phyloP scores from a whole-genome alignment of 1,284 basidiomycete species.

The Abortiporus biennis region DNA sequence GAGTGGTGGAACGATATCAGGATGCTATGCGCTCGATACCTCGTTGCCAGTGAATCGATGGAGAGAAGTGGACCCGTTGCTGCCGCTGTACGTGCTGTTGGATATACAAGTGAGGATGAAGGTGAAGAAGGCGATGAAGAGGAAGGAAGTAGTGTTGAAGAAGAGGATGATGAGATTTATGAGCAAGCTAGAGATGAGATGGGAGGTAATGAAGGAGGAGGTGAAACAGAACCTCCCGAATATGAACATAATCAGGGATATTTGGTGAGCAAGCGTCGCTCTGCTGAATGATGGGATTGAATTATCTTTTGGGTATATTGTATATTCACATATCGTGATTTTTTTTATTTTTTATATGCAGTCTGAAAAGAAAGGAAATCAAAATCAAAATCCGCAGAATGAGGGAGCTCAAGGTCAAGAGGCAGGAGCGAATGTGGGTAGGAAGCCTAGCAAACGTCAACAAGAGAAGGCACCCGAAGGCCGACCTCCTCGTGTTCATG shows the following conservation, averaged over 20 bases:
- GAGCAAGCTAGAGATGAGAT: constrained; percentile 35
- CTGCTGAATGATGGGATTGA: neutral
- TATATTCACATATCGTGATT: neutral
- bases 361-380: constrained; percentile 42
- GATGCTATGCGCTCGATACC: constrained; percentile 94
- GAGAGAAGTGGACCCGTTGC: constrained; percentile 91
- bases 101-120: constrained; percentile 78
- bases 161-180: constrained; percentile 45
- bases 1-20: constrained; percentile 99
- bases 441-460: constrained; percentile 51
- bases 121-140: constrained; percentile 62
- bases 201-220: constrained; percentile 15
- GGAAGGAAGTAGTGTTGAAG: constrained; percentile 69
- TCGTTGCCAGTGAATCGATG: constrained; percentile 92
- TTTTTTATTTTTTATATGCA: constrained; percentile 11
- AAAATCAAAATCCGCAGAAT: too few relatives aligned
- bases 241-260: constrained; percentile 40
- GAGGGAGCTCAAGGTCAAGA: constrained; percentile 15
- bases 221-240: constrained; percentile 41
- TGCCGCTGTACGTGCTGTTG: constrained; percentile 87
- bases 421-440: constrained; percentile 23
- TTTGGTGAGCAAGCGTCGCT: neutral
- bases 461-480: constrained; percentile 69
- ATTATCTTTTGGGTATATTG: constrained; percentile 3
- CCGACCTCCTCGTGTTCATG: constrained; percentile 27